Evolutionary conservation across 345 rosid species (phyloP).

Genomic region (Populus deltoides): DNA sequence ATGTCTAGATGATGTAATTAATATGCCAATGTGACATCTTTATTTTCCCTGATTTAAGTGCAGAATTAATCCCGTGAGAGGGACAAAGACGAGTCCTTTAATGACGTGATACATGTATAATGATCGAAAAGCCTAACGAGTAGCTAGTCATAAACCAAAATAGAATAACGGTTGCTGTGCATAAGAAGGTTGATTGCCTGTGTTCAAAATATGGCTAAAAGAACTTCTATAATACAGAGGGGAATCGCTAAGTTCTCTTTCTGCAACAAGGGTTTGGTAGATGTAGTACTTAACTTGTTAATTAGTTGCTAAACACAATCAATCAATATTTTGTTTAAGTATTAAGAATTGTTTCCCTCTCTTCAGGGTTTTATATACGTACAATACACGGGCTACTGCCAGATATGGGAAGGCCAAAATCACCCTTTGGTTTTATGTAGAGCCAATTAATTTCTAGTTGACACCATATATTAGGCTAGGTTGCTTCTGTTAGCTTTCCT

Average conservation of each 20-base stretch:
- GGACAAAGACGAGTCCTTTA: background rate
- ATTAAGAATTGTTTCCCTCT: background rate
- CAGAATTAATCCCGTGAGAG: background rate
- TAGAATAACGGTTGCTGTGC: background rate
- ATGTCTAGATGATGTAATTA: no score
- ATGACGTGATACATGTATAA: background rate
- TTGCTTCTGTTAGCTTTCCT: background rate
- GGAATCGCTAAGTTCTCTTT: background rate
- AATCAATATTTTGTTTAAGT: background rate
- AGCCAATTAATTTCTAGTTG: background rate
- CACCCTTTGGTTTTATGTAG: background rate
- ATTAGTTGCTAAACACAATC: background rate
- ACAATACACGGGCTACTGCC: background rate
- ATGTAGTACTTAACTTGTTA: background rate
- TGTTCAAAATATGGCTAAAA: background rate
- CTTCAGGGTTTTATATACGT: background rate
- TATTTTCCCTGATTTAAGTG: background rate
- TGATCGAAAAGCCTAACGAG: background rate
- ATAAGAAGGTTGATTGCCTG: background rate
- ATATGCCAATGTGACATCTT: background rate
- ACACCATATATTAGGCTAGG: background rate
- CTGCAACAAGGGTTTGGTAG: background rate
- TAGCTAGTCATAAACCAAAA: background rate
- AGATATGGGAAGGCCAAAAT: background rate
- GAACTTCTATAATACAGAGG: background rate